Evolutionary conservation across 2,329 filamentous ascomycete species (phyloP).

Genomic region (Beauveria bassiana): DNA sequence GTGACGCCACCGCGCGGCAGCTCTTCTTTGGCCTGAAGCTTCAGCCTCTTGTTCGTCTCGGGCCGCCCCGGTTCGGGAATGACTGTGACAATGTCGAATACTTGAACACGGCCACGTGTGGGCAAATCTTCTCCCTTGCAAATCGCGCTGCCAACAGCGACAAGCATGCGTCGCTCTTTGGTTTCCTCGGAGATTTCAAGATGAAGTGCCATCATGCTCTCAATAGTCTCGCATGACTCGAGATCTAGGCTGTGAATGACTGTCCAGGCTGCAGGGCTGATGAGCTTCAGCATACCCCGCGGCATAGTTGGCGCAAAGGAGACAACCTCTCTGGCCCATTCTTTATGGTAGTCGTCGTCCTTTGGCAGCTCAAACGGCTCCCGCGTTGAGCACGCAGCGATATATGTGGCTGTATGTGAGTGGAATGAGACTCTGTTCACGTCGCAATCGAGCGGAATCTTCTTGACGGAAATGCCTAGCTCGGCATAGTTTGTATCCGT

Average conservation of each 20-base stretch:
- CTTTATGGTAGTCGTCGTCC: constrained; percentile 75
- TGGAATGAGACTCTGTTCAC: constrained; percentile 71
- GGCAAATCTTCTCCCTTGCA: constrained; percentile 87
- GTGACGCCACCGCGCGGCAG: constrained; percentile 89
- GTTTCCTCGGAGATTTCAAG: constrained; percentile 89
- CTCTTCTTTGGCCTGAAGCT: constrained; percentile 81
- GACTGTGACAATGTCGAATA: constrained; percentile 86
- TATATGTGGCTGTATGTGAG: constrained; percentile 64
- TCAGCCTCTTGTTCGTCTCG: constrained; percentile 78
- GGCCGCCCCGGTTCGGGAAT: constrained; percentile 81
- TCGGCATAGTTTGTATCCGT: constrained; percentile 60
- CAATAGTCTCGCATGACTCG: constrained; percentile 66
- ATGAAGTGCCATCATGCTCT: constrained; percentile 74
- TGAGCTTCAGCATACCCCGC: constrained; percentile 66
- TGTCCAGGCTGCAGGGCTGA: constrained; percentile 70
- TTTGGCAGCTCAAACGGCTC: constrained; percentile 77
- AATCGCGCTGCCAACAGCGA: constrained; percentile 79
- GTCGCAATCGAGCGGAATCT: constrained; percentile 62
- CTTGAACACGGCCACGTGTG: constrained; percentile 75
- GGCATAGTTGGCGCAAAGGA: constrained; percentile 59
- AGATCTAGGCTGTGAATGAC: constrained; percentile 70
- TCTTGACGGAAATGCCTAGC: constrained; percentile 66
- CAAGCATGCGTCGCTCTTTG: constrained; percentile 72
- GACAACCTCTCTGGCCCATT: constrained; percentile 68
- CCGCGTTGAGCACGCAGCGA: constrained; percentile 59